Evolutionary conservation across 2,329 filamentous ascomycete genomes (phyloP), one percentile per base, ranked within the genome.

Genomic region (Cylindrodendrum hubeiense): DNA sequence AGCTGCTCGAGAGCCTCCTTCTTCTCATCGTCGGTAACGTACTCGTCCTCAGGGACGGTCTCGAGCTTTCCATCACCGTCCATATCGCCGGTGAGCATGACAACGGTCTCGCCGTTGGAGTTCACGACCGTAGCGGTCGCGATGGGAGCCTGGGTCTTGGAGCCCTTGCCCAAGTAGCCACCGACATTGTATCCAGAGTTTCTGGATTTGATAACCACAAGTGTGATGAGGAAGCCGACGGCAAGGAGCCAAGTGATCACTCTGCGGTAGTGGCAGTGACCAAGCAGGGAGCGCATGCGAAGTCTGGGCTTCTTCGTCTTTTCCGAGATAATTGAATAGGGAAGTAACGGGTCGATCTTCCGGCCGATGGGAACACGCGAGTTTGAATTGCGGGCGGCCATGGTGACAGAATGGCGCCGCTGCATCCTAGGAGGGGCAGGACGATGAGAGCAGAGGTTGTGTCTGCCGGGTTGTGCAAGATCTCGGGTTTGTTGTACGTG

Each of bases 251-350:
- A 88, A 73, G 86, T 76, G 46, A 87, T 75, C 21, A 88, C 79
- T 59, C 86, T 80, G 43, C 85, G 81, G 70, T 87, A 87, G 37
- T 87, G 78, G 69, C 82, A 86, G 70, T 86, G 82, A 15, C 85
- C 79, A n/a, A 88, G 73, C 13, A 88, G 68, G 7, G 82, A 77
- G 65, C 81, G 82, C 22, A 86, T 73, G 58, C 82, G 77, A 52
- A 85, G 75, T 58, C 76, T 79, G 19, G 72, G 73, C 60, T 75
- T 75, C 66, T 71, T 75, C 5, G 79, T 75, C 67, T 81, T 79
- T 52, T 80, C 76, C 13, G 71, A 67, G 4, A 75, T 71, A 44
- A 73, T 74, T 33, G 75, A 71, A 58, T 76, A 77, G 2, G 79
- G 79, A 17, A 81, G 63, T 44, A 81, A 56, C 24, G 76, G 72